These are phyloP conservation scores for Podochytrium sp. DNA, from an alignment of 192 early-diverging fungal genomes.

Conservation along the genomic window DNA sequence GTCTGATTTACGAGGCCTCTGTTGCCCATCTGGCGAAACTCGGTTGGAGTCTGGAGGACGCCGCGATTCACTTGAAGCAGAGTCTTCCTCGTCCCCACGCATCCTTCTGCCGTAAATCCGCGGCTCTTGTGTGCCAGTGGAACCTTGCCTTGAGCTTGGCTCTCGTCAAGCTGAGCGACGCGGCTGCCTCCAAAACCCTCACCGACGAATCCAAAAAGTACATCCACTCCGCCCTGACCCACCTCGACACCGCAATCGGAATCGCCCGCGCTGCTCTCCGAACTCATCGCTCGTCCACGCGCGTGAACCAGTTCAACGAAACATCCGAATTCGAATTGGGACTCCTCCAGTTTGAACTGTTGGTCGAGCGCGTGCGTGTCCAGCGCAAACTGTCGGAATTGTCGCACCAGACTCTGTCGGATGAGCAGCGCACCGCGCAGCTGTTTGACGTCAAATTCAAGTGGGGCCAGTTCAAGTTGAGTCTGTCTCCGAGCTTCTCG, in stretches of 20 bases:
- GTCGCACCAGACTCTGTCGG: not conserved
- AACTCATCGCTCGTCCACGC: not conserved
- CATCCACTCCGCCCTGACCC: not conserved
- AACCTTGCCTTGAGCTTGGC: not conserved
- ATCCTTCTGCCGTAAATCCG: not conserved
- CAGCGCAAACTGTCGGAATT: not conserved
- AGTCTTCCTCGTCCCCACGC: constrained; percentile 10
- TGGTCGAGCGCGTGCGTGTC: not conserved
- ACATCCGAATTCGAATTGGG: not conserved
- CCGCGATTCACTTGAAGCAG: not conserved
- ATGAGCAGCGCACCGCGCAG: not conserved
- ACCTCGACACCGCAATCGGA: not conserved
- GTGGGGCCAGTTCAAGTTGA: not conserved
- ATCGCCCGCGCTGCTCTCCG: not conserved
- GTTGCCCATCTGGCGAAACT: not conserved
- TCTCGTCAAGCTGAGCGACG: not conserved
- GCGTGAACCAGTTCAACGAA: not conserved
- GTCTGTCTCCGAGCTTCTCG: not conserved
- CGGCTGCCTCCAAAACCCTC: not conserved
- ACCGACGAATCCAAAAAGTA: not conserved
- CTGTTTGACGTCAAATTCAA: not conserved
- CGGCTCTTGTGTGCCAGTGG: not conserved
- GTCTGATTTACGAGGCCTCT: not conserved
- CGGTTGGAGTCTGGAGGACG: not conserved
- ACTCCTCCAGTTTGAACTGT: constrained; percentile 5